Evolutionary conservation across 1,284 basidiomycete genomes (phyloP), one percentile per base, ranked within the genome.

Genomic region (Ustilago esculenta): DNA sequence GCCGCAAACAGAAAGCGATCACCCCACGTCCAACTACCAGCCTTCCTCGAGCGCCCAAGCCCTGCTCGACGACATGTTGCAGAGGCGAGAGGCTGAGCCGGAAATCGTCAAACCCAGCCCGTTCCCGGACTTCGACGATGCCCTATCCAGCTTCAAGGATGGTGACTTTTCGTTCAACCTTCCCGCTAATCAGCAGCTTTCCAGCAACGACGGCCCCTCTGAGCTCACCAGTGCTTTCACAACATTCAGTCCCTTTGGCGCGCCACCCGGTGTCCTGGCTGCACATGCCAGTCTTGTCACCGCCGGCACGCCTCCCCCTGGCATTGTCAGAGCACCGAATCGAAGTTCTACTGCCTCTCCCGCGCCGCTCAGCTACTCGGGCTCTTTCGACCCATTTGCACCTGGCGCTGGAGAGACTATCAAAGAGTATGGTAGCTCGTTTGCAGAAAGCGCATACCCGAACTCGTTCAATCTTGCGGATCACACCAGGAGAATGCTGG

Each of bases 31-130:
- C 23, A 86, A 89, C 3, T 94, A 94, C 82, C 91, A 92, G 79
- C 91, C 92, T 84, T 92, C 92, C 0, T 90, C 86, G 12, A 89
- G 90, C 39, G 92, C 91, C 0, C 90, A 90, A 72, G 90, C 90
- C 2, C 84, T 94, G 40, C 85, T 94, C 44, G 91, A 93, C 63
- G 92, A 94, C 75, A 87, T 94, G 52, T 88, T 88, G 76, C 87
- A 87, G 40, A 86, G 92, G 35, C 86, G 91, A 39, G 90, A 92
- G 73, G 85, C 86, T 9, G 49, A 64, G 94, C 81, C 94, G 90
- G 9, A 93, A 92, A 12, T 39, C 17, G 53, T 55, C 48, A 66
- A 73, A 48, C 76, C 75, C 24, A 70, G 60, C 34, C 70, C 74
- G 6, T 81, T 81, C 53, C 71, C 79, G 30, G 73, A 77, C 53